Evolutionary conservation across 495 filamentous ascomycete genomes (phyloP).

Genomic region (Hamigera avellanea): DNA sequence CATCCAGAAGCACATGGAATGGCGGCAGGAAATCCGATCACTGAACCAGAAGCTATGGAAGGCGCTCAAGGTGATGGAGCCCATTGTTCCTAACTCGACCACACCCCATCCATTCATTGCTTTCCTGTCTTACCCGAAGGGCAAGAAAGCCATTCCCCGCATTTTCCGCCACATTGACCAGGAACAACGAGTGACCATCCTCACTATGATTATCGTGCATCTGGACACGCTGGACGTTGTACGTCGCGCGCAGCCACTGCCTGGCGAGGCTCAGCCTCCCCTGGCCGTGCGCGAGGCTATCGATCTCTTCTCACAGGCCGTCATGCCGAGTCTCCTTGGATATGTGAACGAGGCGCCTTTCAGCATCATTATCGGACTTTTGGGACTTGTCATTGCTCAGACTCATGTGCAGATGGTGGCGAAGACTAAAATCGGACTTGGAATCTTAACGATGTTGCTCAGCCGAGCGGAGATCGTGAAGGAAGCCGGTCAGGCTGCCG

Average conservation of each 20-base stretch:
- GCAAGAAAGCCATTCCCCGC: slow-evolving; percentile 88
- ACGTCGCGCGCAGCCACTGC: slow-evolving; percentile 56
- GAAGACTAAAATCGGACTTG: slow-evolving; percentile 73
- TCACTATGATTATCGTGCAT: slow-evolving; percentile 93
- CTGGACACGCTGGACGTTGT: slow-evolving; percentile 88
- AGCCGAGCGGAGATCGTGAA: slow-evolving; percentile 89
- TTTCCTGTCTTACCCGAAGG: slow-evolving; percentile 87
- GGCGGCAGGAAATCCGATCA: slow-evolving; percentile 53
- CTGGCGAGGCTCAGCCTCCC: slow-evolving; percentile 57
- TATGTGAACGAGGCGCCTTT: slow-evolving; percentile 87
- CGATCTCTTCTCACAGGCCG: slow-evolving; percentile 73
- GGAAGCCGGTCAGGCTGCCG: slow-evolving; percentile 54
- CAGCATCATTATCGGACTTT: slow-evolving; percentile 76
- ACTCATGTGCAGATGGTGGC: slow-evolving; percentile 68
- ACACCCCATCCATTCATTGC: slow-evolving; percentile 90
- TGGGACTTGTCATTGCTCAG: slow-evolving; percentile 72
- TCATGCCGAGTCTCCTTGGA: slow-evolving; percentile 80
- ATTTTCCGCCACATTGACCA: slow-evolving; percentile 88
- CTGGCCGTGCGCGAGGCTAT: slow-evolving; percentile 73
- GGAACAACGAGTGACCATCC: slow-evolving; percentile 83
- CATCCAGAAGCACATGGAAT: slow-evolving; percentile 56
- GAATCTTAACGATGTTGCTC: slow-evolving; percentile 87
- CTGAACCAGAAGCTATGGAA: slow-evolving; percentile 78
- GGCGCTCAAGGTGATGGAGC: slow-evolving; percentile 79
- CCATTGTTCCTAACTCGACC: slow-evolving; percentile 60